These are phyloP conservation scores for Leccinum subspadiceum DNA, from an alignment of 1,284 basidiomycete genomes.

Conservation along the genomic window DNA sequence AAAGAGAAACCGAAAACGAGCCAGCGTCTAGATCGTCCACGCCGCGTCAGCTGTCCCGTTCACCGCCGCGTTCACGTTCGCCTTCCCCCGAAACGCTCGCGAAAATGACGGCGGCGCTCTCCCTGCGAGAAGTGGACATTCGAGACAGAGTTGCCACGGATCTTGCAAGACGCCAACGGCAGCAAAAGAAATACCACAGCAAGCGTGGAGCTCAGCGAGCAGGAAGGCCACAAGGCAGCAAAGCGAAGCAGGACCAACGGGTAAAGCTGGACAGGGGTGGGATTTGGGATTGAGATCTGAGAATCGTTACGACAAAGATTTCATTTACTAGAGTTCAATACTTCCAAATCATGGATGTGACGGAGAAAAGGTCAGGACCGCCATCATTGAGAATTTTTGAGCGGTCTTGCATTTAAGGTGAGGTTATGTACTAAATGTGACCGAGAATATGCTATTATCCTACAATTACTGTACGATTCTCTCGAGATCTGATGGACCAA, in stretches of 20 bases:
- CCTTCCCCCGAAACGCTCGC: constrained; percentile 37
- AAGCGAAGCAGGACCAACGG: constrained; percentile 75
- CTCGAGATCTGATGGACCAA: constrained; percentile 1
- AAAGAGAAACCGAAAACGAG: constrained; percentile 34
- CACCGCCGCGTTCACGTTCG: constrained; percentile 47
- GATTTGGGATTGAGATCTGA: constrained; percentile 53
- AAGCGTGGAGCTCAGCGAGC: constrained; percentile 62
- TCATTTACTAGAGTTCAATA: constrained; percentile 6
- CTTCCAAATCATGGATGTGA: constrained; percentile 6
- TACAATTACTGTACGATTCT: constrained; percentile 20
- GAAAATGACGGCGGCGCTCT: constrained; percentile 34
- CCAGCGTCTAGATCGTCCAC: constrained; percentile 27
- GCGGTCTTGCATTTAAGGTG: not conserved
- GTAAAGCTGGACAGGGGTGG: constrained; percentile 62
- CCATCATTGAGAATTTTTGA: not conserved
- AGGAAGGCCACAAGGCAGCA: constrained; percentile 78
- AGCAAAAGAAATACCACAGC: constrained; percentile 73
- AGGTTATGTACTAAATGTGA: constrained; percentile 14
- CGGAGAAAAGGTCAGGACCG: constrained; percentile 7
- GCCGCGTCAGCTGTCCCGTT: constrained; percentile 38
- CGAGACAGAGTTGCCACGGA: constrained; percentile 65
- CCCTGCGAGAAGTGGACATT: constrained; percentile 36
- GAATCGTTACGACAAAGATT: constrained; percentile 18
- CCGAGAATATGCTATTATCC: constrained; percentile 19
- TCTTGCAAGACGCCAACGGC: constrained; percentile 60